phyloP scores from a whole-genome alignment of 495 filamentous ascomycete species.

The Penicillium pulvis region DNA sequence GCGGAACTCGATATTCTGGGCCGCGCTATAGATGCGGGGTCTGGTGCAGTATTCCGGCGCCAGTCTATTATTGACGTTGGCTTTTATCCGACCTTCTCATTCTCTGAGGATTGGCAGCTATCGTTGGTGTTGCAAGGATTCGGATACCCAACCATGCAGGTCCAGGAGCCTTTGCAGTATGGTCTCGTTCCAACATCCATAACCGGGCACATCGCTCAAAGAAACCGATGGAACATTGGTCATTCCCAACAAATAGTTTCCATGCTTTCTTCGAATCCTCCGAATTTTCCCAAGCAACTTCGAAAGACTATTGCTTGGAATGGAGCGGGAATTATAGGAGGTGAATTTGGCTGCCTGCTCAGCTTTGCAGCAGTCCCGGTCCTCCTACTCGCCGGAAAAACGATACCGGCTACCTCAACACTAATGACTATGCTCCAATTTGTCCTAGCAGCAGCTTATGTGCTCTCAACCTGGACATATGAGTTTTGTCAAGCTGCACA shows the following conservation, averaged over 20 bases:
- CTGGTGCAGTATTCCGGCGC: constrained; percentile 52
- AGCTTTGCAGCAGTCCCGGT: constrained; percentile 28
- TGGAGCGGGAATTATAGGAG: constrained; percentile 29
- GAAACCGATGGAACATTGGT: constrained; percentile 48
- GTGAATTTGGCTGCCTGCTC: constrained; percentile 19
- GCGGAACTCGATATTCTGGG: constrained; percentile 31
- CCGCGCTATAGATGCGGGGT: constrained; percentile 42
- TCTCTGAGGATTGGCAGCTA: constrained; percentile 53
- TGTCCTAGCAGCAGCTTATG: constrained; percentile 16
- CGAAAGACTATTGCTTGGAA: constrained; percentile 30
- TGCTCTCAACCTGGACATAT: constrained; percentile 31
- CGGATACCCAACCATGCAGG: constrained; percentile 47
- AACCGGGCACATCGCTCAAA: constrained; percentile 51
- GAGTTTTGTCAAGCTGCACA: constrained; percentile 26
- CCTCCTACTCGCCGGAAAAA: constrained; percentile 18
- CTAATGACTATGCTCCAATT: constrained; percentile 20
- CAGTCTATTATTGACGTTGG: constrained; percentile 46
- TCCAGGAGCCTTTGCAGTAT: constrained; percentile 53
- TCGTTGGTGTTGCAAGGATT: constrained; percentile 46
- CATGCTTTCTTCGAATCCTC: constrained; percentile 17
- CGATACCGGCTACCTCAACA: constrained; percentile 19
- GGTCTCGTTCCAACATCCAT: constrained; percentile 53
- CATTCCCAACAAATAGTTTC: constrained; percentile 36
- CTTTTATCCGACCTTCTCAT: constrained; percentile 51
- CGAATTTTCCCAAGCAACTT: constrained; percentile 18